Evolutionary conservation across 805 yeast species (phyloP), one percentile per base, ranked within the genome.

Genomic region (Yamadazyma paraphyllophila): DNA sequence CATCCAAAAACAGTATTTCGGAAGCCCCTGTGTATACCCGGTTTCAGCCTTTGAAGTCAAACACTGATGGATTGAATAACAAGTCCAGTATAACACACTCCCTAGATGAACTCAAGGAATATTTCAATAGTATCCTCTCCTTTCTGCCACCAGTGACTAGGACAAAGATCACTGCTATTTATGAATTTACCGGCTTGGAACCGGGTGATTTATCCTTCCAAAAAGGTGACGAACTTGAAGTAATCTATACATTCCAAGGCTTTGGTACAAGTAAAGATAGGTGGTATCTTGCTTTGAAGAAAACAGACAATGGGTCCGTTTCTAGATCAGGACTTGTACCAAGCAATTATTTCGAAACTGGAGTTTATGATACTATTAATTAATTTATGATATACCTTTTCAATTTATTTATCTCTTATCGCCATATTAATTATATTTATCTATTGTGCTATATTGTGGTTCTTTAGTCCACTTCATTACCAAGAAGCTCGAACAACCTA

Each of bases 301-400:
- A 41, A 5, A 48, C 46, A 3, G 16, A 7, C 8, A 15, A 13
- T 11, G 34, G 41, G n/a, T 36, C 38, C 4, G 47, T 42, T 4
- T 47, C 45, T 7, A 57, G 74, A 46, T 49, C 62, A 7, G 76
- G 76, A 7, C 66, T 70, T 49, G 69, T 65, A 8, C 75, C 76
- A 3, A 62, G 56, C 37, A 65, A 55, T 35, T 60, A 55, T 45
- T 52, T 61, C 32, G 24, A 20, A 20, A 20, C 24, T 6, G 24
- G 24, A 20, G 24, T 20, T 20, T 20, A 20, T 6, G 24, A 20
- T 20, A 20, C 27, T 38, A 14, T 27, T 38, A 9, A 5, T 14
- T 15, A 11, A 16, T 34, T 14, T 33, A 36, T n/a, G 31, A 24
- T 31, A 10, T 32, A 34, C 15, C 3, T 20, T 20, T 20, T 20